Evolutionary conservation across 768 basidiomycete genomes (phyloP), one percentile per base, ranked within the genome.

Genomic region (Pleurotus giganteus): DNA sequence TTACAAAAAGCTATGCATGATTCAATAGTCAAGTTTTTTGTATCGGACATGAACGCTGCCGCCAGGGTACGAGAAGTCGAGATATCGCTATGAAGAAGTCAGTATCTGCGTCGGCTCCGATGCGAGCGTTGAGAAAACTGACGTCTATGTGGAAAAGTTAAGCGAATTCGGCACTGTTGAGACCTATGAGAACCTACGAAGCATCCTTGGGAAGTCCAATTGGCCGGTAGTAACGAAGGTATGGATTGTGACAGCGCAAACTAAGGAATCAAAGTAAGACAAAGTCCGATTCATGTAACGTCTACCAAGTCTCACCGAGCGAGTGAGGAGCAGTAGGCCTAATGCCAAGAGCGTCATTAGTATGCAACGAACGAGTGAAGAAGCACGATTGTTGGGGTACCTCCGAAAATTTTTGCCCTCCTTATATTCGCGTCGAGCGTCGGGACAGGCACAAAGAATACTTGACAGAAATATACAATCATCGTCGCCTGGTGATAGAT

Each of bases 11-110:
- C 63, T 37, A 76, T 71, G 53, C 76, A 77, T 0, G 60, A 64
- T 50, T 77, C 84, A 47, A 77, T 68, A 1, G 74, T 88, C 84
- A 89, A 82, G 26, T 63, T 66, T 4, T 62, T 67, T 11, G 74
- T 67, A 60, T 75, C 72, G n/a, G 73, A 66, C 17, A 63, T 62
- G 2, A 66, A 68, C 2, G 74, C 71, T 2, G 76, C 77, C 2
- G 76, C 71, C 42, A 88, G 74, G 0, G 86, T 83, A 11, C 87
- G 77, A 4, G 78, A 65, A 2, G 66, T 72, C 6, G 72, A 74
- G 39, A 74, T 65, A 63, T 74, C 71, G 17, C 72, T 70, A 47
- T 17, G 13, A 12, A 2, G 15, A 51, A 23, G 31, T 24, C 24
- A 50, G 17, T n/a, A 23, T 17, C 7, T 9, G 13, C 5, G 19